Conservation (phyloP, 129 eudicot species). For the Erigeron canadensis region DNA sequence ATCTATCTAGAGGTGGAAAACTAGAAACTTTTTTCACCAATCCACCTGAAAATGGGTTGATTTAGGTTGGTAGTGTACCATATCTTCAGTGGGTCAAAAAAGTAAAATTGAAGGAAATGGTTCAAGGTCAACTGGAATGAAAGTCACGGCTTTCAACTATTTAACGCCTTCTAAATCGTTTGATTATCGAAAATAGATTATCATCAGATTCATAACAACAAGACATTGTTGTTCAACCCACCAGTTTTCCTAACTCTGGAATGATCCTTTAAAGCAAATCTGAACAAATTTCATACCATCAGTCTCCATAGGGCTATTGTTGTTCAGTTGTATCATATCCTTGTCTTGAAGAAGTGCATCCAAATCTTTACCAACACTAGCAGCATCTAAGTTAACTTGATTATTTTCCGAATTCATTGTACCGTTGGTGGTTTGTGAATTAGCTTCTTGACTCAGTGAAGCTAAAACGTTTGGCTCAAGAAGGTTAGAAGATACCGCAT, state of each 20-base stretch:
- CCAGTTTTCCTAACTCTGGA: too few relatives aligned
- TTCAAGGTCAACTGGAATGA: not conserved
- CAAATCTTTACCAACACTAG: slow-evolving; percentile 9
- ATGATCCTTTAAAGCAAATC: too few relatives aligned
- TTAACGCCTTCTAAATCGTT: not conserved
- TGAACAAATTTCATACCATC: too few relatives aligned
- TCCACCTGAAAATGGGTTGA: too few relatives aligned
- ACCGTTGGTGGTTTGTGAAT: slow-evolving; percentile 2
- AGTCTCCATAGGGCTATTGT: too few relatives aligned
- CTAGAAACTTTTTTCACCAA: too few relatives aligned
- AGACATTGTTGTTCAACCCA: too few relatives aligned
- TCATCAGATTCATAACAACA: too few relatives aligned
- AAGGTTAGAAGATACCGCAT: not conserved
- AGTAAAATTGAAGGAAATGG: not conserved
- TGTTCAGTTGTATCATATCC: slow-evolving; percentile 18
- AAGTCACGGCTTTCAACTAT: not conserved
- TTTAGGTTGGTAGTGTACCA: too few relatives aligned
- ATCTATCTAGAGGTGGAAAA: too few relatives aligned
- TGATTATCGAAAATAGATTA: not conserved
- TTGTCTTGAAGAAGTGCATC: slow-evolving; percentile 24
- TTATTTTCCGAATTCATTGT: slow-evolving; percentile 20
- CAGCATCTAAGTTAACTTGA: slow-evolving; percentile 12
- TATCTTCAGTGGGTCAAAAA: not conserved
- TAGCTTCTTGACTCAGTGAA: slow-evolving; percentile 12
- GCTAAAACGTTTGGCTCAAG: too few relatives aligned